Evolutionary conservation across 73 alveolate genomes (phyloP).

Genomic region (Breviolum minutum): DNA sequence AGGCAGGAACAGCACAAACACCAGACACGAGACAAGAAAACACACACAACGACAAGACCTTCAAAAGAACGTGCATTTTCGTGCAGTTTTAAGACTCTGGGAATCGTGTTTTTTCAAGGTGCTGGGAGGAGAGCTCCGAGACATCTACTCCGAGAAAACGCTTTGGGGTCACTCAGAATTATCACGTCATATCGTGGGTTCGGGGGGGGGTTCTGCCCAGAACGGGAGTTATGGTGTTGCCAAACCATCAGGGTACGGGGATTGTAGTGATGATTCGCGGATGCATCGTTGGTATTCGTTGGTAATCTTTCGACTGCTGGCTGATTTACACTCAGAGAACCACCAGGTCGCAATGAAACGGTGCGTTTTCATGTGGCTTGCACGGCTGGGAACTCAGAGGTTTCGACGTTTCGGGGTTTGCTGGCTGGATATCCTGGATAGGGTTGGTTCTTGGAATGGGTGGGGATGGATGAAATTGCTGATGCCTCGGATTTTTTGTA

Average conservation of each 20-base stretch:
- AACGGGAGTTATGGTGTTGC: background rate
- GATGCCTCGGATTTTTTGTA: too few species aligned
- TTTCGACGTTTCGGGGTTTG: too few species aligned
- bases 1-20: too few species aligned
- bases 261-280: background rate
- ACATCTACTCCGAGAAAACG: constrained; percentile 37
- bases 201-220: background rate
- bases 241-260: too few species aligned
- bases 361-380: constrained; percentile 68
- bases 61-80: too few species aligned
- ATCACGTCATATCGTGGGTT: too few species aligned
- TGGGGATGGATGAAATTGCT: background rate
- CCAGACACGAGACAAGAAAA: too few species aligned
- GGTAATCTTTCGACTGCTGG: background rate
- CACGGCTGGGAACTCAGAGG: background rate
- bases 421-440: too few species aligned
- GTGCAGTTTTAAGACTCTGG: too few species aligned
- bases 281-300: background rate
- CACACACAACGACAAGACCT: too few species aligned
- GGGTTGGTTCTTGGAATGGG: background rate
- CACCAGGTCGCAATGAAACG: constrained; percentile 22
- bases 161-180: constrained; percentile 43
- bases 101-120: background rate
- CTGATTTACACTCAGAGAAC: background rate
- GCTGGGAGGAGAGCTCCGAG: constrained; percentile 72